Base-by-base conservation (phyloP, 192 early-diverging fungal genomes). In the Dispira simplex region DNA sequence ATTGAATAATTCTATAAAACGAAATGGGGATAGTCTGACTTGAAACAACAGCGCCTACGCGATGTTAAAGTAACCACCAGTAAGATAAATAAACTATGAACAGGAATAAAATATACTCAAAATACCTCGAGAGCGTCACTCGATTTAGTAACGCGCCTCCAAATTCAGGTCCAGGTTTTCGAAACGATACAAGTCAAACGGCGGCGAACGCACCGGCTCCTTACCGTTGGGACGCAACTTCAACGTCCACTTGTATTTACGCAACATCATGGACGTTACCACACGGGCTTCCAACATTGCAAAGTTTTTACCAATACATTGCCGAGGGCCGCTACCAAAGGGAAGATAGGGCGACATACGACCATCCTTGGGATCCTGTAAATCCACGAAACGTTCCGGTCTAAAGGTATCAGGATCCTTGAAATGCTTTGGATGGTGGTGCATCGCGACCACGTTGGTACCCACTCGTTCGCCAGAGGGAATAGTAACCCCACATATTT, bases 241-340 rank as follows among this genome's bases (percentile, higher is more conserved):
- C 65, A 76, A 65, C 11, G 73, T 67, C 73, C 76, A 78, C 43
- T 71, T 67, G 66, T 75, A 81, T 46, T 66, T 64, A 45, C 68
- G 64, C 12, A 81, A 68, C 27, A 77, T 44, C 68, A 83, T 81
- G 4, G 78, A 57, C 11, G 83, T 66, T 16, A 77, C 69, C 10
- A 85, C 74, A 11, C 73, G 72, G 67, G 81, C 80, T 63, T 85
- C 82, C 13, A 75, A 63, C 16, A 85, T 65, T 23, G 75, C 73
- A 60, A 85, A 87, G 62, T 81, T 80, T 79, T 79, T 79, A 47
- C 81, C 85, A 20, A 84, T 70, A 66, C 79, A 85, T 67, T 80
- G 71, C 47, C 77, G 77, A 14, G 71, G 56, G 2, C 85, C 85
- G 25, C 73, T 68, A 48, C 82, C 76, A 65, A 87, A 87, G n/a